These are phyloP conservation scores for Phylloporus sp. DNA, from an alignment of 768 basidiomycete genomes.

Conservation along the genomic window DNA sequence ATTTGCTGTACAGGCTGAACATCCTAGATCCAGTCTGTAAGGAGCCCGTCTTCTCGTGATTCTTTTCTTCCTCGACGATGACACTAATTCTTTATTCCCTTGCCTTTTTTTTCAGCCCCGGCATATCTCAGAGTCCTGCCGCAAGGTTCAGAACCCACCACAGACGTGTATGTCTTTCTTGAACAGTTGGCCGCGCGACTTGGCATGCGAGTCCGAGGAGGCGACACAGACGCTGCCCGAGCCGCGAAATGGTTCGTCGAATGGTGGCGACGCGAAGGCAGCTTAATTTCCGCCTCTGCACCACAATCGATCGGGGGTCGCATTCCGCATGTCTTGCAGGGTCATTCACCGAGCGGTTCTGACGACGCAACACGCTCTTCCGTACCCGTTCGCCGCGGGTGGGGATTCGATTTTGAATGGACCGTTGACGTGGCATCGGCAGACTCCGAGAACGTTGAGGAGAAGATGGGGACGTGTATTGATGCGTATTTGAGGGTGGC, in stretches of 20 bases:
- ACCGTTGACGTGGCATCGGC: constrained; percentile 19
- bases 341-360: background rate
- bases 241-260: constrained; percentile 79
- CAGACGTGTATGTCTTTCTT: constrained; percentile 63
- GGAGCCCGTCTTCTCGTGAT: constrained; percentile 23
- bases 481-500: constrained; percentile 43
- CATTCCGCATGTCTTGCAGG: background rate
- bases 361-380: background rate
- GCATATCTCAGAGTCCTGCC: constrained; percentile 65
- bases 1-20: constrained; percentile 83
- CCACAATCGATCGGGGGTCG: constrained; percentile 20
- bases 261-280: constrained; percentile 82
- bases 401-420: constrained; percentile 89
- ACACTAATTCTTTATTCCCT: background rate
- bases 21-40: constrained; percentile 65
- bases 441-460: constrained; percentile 38
- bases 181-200: constrained; percentile 65
- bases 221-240: constrained; percentile 59
- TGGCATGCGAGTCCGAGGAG: constrained; percentile 79
- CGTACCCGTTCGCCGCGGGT: constrained; percentile 47
- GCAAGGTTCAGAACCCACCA: constrained; percentile 48
- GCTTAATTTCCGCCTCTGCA: constrained; percentile 47
- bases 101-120: constrained; percentile 46
- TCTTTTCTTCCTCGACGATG: constrained; percentile 6
- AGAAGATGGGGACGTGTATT: constrained; percentile 69